phyloP scores from a whole-genome alignment of 495 filamentous ascomycete species.

The Poronia punctata region DNA sequence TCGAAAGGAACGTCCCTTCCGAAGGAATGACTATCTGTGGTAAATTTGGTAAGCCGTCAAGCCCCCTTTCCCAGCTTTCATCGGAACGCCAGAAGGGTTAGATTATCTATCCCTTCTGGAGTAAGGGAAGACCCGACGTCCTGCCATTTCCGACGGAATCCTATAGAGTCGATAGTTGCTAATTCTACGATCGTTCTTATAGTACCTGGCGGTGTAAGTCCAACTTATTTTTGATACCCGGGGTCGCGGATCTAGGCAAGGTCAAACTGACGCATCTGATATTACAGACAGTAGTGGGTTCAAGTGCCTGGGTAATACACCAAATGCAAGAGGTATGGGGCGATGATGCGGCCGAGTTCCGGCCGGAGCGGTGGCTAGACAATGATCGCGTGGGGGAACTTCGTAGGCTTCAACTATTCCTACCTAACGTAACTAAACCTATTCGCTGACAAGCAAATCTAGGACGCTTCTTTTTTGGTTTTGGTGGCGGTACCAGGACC shows the following conservation, averaged over 20 bases:
- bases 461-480: conserved; percentile 5
- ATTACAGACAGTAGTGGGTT: conserved; percentile 42
- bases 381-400: conserved; percentile 23
- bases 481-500: too few relatives aligned
- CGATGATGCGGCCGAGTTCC: conserved; percentile 30
- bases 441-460: neutral
- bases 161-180: too few relatives aligned
- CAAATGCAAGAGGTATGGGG: conserved; percentile 42
- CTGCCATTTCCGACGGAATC: too few relatives aligned
- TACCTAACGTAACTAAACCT: neutral
- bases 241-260: neutral
- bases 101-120: too few relatives aligned
- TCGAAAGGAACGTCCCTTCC: neutral
- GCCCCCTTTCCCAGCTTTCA: too few relatives aligned
- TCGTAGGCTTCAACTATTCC: too few relatives aligned
- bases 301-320: conserved; percentile 51
- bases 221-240: neutral
- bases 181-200: too few relatives aligned
- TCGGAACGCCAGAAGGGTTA: too few relatives aligned
- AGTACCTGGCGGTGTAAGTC: conserved; percentile 5
- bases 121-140: too few relatives aligned
- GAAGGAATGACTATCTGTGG: conserved; percentile 6
- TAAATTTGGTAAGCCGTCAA: too few relatives aligned
- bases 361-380: conserved; percentile 43
- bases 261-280: neutral